Evolutionary conservation across 2,329 filamentous ascomycete species (phyloP), one percentile per base, ranked within the genome.

Genomic region (Seiridium unicorne): DNA sequence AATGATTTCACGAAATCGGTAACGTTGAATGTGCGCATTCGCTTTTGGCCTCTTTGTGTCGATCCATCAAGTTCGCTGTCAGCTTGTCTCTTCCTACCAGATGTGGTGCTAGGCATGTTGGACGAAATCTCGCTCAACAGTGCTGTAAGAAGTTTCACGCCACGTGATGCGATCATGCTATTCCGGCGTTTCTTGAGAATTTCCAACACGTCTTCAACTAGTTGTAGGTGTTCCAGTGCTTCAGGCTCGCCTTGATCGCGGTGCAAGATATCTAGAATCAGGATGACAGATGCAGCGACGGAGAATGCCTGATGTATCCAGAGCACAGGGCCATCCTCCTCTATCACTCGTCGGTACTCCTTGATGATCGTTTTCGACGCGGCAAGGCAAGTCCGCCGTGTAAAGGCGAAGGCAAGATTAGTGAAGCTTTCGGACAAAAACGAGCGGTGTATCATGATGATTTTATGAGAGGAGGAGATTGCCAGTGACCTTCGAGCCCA

Each of bases 371-470:
- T 77, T 66, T 73, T 75, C 13, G 74, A 70, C 3, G 75, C 74
- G 0, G 74, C 71, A 10, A 76, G 65, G 54, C 74, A 77, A 1
- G 74, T 77, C 6, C 68, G 62, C 9, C 75, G 66, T 2, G 74
- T 74, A 11, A 73, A 72, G 31, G 58, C 64, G 51, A 55, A 55
- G 11, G 53, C 69, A 0, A 69, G 65, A 42, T 74, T 72, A 57
- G 64, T 70, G 65, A 71, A 70, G 58, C 66, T 74, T 34, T 68
- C 69, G 34, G 73, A 74, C 5, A 77, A 58, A 44, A 75, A 76
- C 0, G 72, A 69, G 3, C 75, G 70, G 60, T 77, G 75, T 26
- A 77, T 75, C 74, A 77, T 76, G 64, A 77, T 77, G 57, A 77
- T 75, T 60, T 77, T 77, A 60, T 77, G 73, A 2, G 71, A 70